Evolutionary conservation across 495 filamentous ascomycete genomes (phyloP).

Genomic region (Tuber indicum): DNA sequence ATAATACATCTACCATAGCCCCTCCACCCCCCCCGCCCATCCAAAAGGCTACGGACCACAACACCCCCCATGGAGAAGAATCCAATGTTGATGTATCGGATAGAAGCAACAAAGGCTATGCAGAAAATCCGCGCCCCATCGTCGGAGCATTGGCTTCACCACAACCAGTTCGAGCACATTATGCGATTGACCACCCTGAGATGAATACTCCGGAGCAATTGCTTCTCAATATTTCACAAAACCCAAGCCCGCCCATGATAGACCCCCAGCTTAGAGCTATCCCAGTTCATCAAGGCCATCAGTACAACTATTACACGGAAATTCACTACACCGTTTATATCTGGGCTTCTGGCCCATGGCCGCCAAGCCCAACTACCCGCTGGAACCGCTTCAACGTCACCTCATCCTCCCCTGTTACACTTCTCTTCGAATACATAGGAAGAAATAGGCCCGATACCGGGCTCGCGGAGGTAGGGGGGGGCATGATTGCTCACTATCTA

Average conservation of each 20-base stretch:
- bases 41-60: background rate
- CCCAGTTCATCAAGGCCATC: background rate
- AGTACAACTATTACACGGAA: background rate
- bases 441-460: background rate
- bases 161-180: background rate
- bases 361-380: background rate
- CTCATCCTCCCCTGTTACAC: background rate
- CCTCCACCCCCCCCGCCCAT: background rate
- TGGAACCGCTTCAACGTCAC: background rate
- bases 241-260: background rate
- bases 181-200: background rate
- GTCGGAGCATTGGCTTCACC: background rate
- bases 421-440: constrained; percentile 1
- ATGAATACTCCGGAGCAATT: background rate
- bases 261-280: background rate
- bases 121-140: background rate
- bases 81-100: background rate
- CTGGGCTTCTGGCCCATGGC: background rate
- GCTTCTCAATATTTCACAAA: constrained; percentile 4
- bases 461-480: background rate
- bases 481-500: background rate
- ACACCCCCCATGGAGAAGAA: background rate
- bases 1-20: background rate
- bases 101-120: background rate
- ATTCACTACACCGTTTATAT: background rate